Evolutionary conservation across 805 yeast species (phyloP), one percentile per base, ranked within the genome.

Genomic region (Candida maesae): DNA sequence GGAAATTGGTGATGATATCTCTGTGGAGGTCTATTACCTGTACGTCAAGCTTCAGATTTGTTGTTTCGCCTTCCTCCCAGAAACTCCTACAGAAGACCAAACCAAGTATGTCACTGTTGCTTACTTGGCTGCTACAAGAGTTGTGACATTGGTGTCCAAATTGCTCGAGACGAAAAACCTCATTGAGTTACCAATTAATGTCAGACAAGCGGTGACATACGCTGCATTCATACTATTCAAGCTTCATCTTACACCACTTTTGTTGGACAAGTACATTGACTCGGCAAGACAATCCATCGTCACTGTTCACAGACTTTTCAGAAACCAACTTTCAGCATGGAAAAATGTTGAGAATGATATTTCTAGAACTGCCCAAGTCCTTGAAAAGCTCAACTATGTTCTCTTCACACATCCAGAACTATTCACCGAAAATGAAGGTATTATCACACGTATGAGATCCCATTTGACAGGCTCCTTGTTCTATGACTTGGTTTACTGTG

Each of bases 261-360:
- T 88, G 36, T 61, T 83, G 35, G 52, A 82, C 38, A 61, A 78
- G 58, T 86, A 81, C 56, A 78, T 87, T 31, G 95, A 88, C 54
- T 83, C 95, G 23, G 90, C 96, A 1, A 74, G 97, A 50, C 96
- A 90, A 61, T 84, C 95, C 4, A 85, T 90, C 53, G 96, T 90
- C 12, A 90, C 96, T 0, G 95, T 88, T 3, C 96, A 90, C 61
- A 71, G 96, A 58, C 66, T 89, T 33, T 86, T 79, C 59, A 73
- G 96, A 62, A 90, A 90, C 57, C 89, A 91, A 62, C 68, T 88
- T 28, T 81, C 93, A 4, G 90, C 95, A 6, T 90, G 97, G 97
- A 81, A 85, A 49, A 61, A 61, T 36, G 84, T 89, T 29, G 87
- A 87, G 46, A 89, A 87, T 64, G 97, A 90, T 63, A 84, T 90